These are phyloP conservation scores for Phytophthora sp. DNA, from an alignment of 352 stramenopile species.

Conservation along the genomic window DNA sequence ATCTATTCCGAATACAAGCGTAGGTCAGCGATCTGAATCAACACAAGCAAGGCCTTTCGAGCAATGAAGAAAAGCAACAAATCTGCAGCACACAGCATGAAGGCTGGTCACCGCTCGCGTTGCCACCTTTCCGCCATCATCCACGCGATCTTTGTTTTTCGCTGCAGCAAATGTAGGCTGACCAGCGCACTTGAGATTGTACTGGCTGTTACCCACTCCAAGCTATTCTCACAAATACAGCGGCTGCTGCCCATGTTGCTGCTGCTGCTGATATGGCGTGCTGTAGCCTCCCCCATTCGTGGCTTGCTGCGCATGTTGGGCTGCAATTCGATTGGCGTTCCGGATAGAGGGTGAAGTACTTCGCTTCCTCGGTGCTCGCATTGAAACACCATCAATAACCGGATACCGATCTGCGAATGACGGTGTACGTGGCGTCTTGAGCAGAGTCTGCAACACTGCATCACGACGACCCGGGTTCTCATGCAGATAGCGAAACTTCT, in stretches of 20 bases:
- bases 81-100: slow-evolving; percentile 9
- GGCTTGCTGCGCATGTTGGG: slow-evolving; percentile 27
- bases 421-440: slow-evolving; percentile 83
- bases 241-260: slow-evolving; percentile 29
- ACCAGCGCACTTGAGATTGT: slow-evolving; percentile 11
- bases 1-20: slow-evolving; percentile 43
- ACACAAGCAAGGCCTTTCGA: slow-evolving; percentile 14
- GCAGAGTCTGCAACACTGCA: slow-evolving; percentile 79
- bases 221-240: slow-evolving; percentile 40
- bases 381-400: slow-evolving; percentile 84
- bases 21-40: slow-evolving; percentile 16
- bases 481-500: slow-evolving; percentile 84
- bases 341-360: slow-evolving; percentile 49
- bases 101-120: slow-evolving; percentile 6
- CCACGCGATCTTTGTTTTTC: too few relatives aligned
- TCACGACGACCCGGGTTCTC: slow-evolving; percentile 77
- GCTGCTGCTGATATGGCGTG: slow-evolving; percentile 17
- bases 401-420: slow-evolving; percentile 86
- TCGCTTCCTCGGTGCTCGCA: slow-evolving; percentile 70
- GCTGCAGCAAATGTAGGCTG: slow-evolving; percentile 1
- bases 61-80: not conserved
- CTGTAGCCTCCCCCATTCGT: slow-evolving; percentile 19
- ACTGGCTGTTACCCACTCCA: slow-evolving; percentile 9
- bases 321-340: slow-evolving; percentile 35
- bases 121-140: too few relatives aligned